Conservation (phyloP, 371 early-diverging fungal genomes). For the Apophysomyces trapeziformis region DNA sequence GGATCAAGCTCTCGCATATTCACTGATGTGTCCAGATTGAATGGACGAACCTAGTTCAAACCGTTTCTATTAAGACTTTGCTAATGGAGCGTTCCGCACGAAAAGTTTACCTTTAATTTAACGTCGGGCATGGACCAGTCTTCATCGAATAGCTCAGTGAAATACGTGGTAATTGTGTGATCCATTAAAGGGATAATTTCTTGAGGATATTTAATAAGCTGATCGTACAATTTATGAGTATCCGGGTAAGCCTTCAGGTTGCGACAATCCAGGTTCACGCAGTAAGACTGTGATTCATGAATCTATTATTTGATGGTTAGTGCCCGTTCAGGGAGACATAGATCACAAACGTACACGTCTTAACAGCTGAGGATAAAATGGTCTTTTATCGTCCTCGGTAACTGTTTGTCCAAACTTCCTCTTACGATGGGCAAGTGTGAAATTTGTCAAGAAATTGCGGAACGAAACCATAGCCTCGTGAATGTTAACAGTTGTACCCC, state of each 20-base stretch:
- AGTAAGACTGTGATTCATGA: slow-evolving; percentile 57
- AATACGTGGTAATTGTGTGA: slow-evolving; percentile 83
- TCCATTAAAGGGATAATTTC: slow-evolving; percentile 98
- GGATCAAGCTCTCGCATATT: slow-evolving; percentile 98
- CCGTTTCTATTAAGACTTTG: not conserved
- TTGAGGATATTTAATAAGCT: slow-evolving; percentile 95
- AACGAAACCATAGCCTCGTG: slow-evolving; percentile 90
- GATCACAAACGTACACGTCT: slow-evolving; percentile 16
- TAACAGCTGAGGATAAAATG: slow-evolving; percentile 76
- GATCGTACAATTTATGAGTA: slow-evolving; percentile 74
- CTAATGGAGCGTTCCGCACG: too few species aligned
- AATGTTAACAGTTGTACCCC: slow-evolving; percentile 99
- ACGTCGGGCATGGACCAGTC: slow-evolving; percentile 48
- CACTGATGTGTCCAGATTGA: slow-evolving; percentile 78
- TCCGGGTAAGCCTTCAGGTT: slow-evolving; percentile 80
- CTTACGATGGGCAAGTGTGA: slow-evolving; percentile 69
- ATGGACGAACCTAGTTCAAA: slow-evolving; percentile 82
- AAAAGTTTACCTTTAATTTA: slow-evolving; percentile 23
- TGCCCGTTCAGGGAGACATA: not conserved
- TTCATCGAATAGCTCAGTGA: slow-evolving; percentile 73
- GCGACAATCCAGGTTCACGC: slow-evolving; percentile 89
- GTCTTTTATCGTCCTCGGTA: slow-evolving; percentile 55
- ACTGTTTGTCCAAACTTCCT: slow-evolving; percentile 36
- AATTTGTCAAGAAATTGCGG: slow-evolving; percentile 86
- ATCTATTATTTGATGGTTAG: slow-evolving; percentile 38